Conservation (phyloP, 441 rosid species). For the Gossypium schwendimanii region DNA sequence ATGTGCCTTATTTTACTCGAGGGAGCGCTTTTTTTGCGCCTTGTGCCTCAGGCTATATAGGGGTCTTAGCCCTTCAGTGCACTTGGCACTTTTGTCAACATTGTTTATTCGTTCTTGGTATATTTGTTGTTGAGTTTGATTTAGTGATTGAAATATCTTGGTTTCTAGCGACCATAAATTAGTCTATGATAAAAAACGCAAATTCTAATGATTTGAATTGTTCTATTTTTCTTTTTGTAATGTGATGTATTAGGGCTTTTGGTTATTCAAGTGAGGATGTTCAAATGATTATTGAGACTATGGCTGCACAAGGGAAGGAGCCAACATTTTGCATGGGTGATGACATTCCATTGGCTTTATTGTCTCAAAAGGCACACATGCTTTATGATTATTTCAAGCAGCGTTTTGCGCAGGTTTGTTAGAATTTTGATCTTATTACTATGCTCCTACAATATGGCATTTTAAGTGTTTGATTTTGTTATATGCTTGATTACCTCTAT, state of each 20-base stretch:
- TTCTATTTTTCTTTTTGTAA: conserved; percentile 15
- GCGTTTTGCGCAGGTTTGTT: conserved; percentile 94
- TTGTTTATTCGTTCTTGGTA: background rate
- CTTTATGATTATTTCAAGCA: conserved; percentile 97
- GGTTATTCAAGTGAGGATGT: conserved; percentile 99
- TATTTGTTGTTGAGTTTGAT: background rate
- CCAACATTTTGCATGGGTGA: conserved; percentile 98
- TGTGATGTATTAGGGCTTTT: conserved; percentile 62
- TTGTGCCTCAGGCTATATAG: no score
- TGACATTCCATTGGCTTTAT: conserved; percentile 74
- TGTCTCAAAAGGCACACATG: conserved; percentile 88
- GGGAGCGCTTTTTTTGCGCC: no score
- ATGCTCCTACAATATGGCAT: background rate
- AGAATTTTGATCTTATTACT: background rate
- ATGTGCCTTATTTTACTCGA: no score
- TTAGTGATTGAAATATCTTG: background rate
- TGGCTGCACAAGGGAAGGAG: conserved; percentile 98
- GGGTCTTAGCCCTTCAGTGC: no score
- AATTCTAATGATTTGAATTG: conserved; percentile 4
- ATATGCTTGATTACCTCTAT: conserved; percentile 6
- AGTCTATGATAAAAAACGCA: background rate
- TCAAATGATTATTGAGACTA: conserved; percentile 94
- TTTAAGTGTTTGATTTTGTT: background rate
- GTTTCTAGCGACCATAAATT: background rate
- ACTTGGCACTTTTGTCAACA: no score